These are phyloP conservation scores for Candida sithepensis DNA, from an alignment of 805 yeast genomes.

Conservation along the genomic window DNA sequence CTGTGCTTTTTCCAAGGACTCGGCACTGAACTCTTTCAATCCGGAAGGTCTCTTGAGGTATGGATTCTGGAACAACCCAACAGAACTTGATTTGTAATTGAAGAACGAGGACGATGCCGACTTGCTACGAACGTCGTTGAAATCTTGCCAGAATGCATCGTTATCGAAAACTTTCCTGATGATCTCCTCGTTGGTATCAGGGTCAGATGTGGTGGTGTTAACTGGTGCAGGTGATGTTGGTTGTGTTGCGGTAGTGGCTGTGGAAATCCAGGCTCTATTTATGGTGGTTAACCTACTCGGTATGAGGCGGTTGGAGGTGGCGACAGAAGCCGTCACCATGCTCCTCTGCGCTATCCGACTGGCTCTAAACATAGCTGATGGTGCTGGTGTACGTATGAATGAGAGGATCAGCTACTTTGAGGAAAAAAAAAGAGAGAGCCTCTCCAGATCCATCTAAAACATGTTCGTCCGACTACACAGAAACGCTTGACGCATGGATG, in stretches of 20 bases:
- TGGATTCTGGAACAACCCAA: conserved; percentile 77
- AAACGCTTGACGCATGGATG: too few relatives aligned
- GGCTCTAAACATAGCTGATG: background rate
- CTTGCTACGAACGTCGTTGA: conserved; percentile 30
- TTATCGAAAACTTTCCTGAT: conserved; percentile 59
- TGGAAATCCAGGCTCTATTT: background rate
- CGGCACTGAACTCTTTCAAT: conserved; percentile 58
- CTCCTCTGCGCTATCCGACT: background rate
- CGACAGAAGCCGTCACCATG: background rate
- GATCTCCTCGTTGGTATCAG: conserved; percentile 18
- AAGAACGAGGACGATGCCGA: conserved; percentile 20
- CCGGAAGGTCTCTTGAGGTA: conserved; percentile 69
- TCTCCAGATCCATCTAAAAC: too few relatives aligned
- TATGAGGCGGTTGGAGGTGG: too few relatives aligned
- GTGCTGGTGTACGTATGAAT: background rate
- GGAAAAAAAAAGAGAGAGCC: too few relatives aligned
- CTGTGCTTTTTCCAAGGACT: conserved; percentile 65
- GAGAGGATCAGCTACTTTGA: too few relatives aligned
- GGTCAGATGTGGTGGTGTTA: too few relatives aligned
- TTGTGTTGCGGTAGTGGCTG: background rate
- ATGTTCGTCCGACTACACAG: too few relatives aligned
- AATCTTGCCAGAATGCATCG: conserved; percentile 49
- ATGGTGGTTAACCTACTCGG: background rate
- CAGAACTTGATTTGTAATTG: conserved; percentile 24
- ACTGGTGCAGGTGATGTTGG: too few relatives aligned